Conservation (phyloP, 1,139 yeast species). For the Hansenula sp. region DNA sequence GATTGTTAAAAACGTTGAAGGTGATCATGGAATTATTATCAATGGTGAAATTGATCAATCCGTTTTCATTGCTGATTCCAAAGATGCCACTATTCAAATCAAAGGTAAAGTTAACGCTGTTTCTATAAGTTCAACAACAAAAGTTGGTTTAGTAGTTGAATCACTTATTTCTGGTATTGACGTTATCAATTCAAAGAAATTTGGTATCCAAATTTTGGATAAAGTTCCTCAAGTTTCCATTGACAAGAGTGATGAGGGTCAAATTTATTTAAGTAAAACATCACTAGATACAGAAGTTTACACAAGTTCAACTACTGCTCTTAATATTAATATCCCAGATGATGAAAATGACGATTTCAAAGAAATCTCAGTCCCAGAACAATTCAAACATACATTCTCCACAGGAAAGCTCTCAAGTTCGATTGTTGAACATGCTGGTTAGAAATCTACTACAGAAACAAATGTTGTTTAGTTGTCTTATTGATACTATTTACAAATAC, state of each 20-base stretch:
- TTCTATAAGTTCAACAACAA: constrained; percentile 67
- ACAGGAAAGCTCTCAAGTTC: constrained; percentile 43
- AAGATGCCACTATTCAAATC: constrained; percentile 68
- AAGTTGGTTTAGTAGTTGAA: constrained; percentile 76
- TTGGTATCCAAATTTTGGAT: constrained; percentile 83
- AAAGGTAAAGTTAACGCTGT: constrained; percentile 92
- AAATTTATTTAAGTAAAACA: constrained; percentile 68
- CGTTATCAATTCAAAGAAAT: constrained; percentile 72
- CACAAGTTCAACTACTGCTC: constrained; percentile 79
- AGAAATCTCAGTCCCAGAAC: constrained; percentile 86
- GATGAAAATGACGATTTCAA: constrained; percentile 59
- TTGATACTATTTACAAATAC: neutral
- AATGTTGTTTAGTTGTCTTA: neutral
- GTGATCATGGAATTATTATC: constrained; percentile 51
- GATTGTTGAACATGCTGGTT: constrained; percentile 59
- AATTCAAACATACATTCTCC: constrained; percentile 59
- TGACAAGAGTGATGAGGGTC: constrained; percentile 88
- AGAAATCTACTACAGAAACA: constrained; percentile 7
- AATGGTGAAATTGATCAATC: constrained; percentile 87
- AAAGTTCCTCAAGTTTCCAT: constrained; percentile 75
- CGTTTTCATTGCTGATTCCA: constrained; percentile 80
- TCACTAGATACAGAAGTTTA: constrained; percentile 70
- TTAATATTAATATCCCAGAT: constrained; percentile 77
- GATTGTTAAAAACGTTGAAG: constrained; percentile 78
- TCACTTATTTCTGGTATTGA: constrained; percentile 86